Evolutionary conservation across 2,329 filamentous ascomycete genomes (phyloP).

Genomic region (Zasmidium citrigriseum): DNA sequence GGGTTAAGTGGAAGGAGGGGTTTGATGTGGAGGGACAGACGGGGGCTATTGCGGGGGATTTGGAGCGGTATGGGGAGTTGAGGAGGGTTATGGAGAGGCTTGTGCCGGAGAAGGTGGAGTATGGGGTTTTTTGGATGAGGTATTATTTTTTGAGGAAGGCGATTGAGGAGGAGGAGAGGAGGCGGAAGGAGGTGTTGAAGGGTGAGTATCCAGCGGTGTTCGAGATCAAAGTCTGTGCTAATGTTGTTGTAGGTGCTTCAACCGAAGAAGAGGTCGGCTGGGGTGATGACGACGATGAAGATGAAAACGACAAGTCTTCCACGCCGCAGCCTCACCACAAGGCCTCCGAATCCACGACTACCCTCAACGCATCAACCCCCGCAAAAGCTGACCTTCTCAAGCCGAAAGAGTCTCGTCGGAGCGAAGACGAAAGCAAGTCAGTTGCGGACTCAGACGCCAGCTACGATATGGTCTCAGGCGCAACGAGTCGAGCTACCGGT

Average conservation of each 20-base stretch:
- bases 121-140: slow-evolving; percentile 85
- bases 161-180: slow-evolving; percentile 88
- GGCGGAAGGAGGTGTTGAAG: slow-evolving; percentile 85
- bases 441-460: slow-evolving; percentile 92
- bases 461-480: slow-evolving; percentile 84
- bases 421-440: slow-evolving; percentile 75
- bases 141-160: slow-evolving; percentile 95
- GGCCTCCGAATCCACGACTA: slow-evolving; percentile 30
- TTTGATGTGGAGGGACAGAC: slow-evolving; percentile 88
- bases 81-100: slow-evolving; percentile 89
- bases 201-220: slow-evolving; percentile 56
- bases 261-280: slow-evolving; percentile 71
- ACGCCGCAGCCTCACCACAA: slow-evolving; percentile 35
- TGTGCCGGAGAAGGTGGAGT: slow-evolving; percentile 90
- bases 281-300: slow-evolving; percentile 77
- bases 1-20: slow-evolving; percentile 67
- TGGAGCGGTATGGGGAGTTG: slow-evolving; percentile 85
- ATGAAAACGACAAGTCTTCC: slow-evolving; percentile 44
- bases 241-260: slow-evolving; percentile 57
- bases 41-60: slow-evolving; percentile 74
- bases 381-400: slow-evolving; percentile 50
- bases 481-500: slow-evolving; percentile 73
- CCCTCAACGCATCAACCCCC: slow-evolving; percentile 28
- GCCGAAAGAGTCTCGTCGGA: slow-evolving; percentile 64
- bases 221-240: neutral